Evolutionary conservation across 2,329 filamentous ascomycete genomes (phyloP).

Genomic region (Penicillium sp.): DNA sequence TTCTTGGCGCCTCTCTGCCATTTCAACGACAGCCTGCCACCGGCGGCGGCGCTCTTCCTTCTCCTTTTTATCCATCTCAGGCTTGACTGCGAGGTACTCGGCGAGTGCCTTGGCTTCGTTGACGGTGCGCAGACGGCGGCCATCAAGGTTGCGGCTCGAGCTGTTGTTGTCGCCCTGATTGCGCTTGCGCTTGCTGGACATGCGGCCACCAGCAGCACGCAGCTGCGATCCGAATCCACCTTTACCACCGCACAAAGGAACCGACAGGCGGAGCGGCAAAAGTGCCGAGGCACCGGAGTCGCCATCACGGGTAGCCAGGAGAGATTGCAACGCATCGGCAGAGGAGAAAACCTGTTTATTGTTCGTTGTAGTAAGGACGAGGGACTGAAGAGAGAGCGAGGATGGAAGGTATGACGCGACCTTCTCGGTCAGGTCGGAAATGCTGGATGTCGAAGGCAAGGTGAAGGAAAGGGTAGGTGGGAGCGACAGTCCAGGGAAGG

Average conservation of each 20-base stretch:
- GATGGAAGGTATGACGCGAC: slow-evolving; percentile 55
- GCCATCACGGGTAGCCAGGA: slow-evolving; percentile 49
- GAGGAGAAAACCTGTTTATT: slow-evolving; percentile 62
- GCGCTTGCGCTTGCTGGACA: slow-evolving; percentile 91
- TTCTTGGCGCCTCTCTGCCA: slow-evolving; percentile 74
- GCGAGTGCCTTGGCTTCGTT: slow-evolving; percentile 93
- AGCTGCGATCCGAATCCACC: slow-evolving; percentile 97
- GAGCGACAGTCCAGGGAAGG: slow-evolving; percentile 74
- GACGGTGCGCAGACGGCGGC: slow-evolving; percentile 80
- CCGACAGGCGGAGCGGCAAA: slow-evolving; percentile 73
- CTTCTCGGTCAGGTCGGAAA: slow-evolving; percentile 61
- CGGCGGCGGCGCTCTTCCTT: slow-evolving; percentile 74
- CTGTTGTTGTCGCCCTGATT: slow-evolving; percentile 77
- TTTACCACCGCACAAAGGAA: slow-evolving; percentile 83
- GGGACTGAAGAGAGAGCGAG: slow-evolving; percentile 52
- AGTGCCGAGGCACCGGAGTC: slow-evolving; percentile 56
- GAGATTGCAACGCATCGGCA: slow-evolving; percentile 53
- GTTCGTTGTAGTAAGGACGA: slow-evolving; percentile 75
- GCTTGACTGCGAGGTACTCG: slow-evolving; percentile 90
- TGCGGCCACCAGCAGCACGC: slow-evolving; percentile 91
- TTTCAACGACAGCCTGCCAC: slow-evolving; percentile 83
- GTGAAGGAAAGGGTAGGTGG: slow-evolving; percentile 79
- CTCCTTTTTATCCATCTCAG: slow-evolving; percentile 93
- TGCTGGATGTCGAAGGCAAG: slow-evolving; percentile 58
- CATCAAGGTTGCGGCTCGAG: slow-evolving; percentile 89